These are phyloP conservation scores for Baudoinia panamericana DNA, from an alignment of 495 filamentous ascomycete genomes.

Conservation along the genomic window DNA sequence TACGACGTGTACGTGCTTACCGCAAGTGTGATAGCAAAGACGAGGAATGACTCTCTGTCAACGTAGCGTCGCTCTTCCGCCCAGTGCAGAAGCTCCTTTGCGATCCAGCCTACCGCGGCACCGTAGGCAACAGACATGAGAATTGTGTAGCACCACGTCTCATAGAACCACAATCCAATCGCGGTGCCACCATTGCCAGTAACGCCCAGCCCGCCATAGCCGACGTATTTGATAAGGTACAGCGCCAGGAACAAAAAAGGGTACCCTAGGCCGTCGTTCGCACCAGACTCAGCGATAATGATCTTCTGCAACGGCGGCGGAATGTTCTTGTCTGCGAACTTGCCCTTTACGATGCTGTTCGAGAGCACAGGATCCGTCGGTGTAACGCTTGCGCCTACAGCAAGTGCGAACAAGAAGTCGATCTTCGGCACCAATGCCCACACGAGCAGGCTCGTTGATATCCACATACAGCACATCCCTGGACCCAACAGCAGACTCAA, in stretches of 20 bases:
- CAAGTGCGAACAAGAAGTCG: slow-evolving; percentile 62
- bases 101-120: slow-evolving; percentile 60
- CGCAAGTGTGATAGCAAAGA: slow-evolving; percentile 74
- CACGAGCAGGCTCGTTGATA: slow-evolving; percentile 62
- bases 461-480: slow-evolving; percentile 81
- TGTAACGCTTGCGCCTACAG: slow-evolving; percentile 71
- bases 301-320: slow-evolving; percentile 71
- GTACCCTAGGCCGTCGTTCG: slow-evolving; percentile 89
- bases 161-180: slow-evolving; percentile 71
- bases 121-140: slow-evolving; percentile 70
- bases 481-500: slow-evolving; percentile 68
- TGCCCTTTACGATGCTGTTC: slow-evolving; percentile 85
- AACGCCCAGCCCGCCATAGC: slow-evolving; percentile 42
- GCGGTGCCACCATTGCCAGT: slow-evolving; percentile 50
- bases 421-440: slow-evolving; percentile 68
- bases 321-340: slow-evolving; percentile 82
- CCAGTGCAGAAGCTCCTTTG: slow-evolving; percentile 70
- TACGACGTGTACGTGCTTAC: slow-evolving; percentile 32
- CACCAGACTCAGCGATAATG: slow-evolving; percentile 80
- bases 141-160: slow-evolving; percentile 78
- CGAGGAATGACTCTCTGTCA: slow-evolving; percentile 79
- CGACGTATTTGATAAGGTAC: slow-evolving; percentile 66
- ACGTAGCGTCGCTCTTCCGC: slow-evolving; percentile 73
- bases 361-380: slow-evolving; percentile 86
- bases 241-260: slow-evolving; percentile 79